Evolutionary conservation across 2,329 filamentous ascomycete genomes (phyloP).

Genomic region (Trichophaea hybrida): DNA sequence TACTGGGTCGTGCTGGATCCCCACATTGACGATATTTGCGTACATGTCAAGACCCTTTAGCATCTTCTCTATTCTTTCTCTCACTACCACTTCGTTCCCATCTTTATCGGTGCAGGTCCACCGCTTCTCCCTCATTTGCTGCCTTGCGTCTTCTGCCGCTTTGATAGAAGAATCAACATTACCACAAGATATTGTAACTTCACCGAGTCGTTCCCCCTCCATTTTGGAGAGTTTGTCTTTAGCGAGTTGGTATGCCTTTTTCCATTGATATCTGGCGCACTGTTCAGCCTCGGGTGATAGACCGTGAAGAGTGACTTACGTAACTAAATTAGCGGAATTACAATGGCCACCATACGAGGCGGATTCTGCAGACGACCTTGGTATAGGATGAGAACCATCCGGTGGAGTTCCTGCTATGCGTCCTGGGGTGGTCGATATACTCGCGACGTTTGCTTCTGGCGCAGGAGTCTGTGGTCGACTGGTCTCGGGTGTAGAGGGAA

Average conservation of each 20-base stretch:
- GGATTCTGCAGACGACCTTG: too few relatives aligned
- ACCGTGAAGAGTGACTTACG: background rate
- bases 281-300: background rate
- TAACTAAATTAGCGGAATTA: background rate
- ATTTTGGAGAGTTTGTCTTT: background rate
- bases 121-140: too few relatives aligned
- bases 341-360: too few relatives aligned
- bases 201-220: background rate
- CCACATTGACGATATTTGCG: background rate
- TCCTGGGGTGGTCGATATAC: background rate
- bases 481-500: background rate
- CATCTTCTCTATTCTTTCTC: background rate
- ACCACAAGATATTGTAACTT: background rate
- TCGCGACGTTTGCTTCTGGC: background rate
- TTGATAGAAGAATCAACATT: background rate
- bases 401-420: background rate
- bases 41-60: background rate
- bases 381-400: too few relatives aligned
- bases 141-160: too few relatives aligned
- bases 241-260: background rate
- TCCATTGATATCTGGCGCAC: background rate
- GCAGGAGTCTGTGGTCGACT: background rate
- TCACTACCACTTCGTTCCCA: background rate
- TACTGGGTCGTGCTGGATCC: background rate
- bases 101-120: too few relatives aligned